These are phyloP conservation scores for Puccinia novopanici DNA, from an alignment of 1,284 basidiomycete genomes.

Conservation along the genomic window DNA sequence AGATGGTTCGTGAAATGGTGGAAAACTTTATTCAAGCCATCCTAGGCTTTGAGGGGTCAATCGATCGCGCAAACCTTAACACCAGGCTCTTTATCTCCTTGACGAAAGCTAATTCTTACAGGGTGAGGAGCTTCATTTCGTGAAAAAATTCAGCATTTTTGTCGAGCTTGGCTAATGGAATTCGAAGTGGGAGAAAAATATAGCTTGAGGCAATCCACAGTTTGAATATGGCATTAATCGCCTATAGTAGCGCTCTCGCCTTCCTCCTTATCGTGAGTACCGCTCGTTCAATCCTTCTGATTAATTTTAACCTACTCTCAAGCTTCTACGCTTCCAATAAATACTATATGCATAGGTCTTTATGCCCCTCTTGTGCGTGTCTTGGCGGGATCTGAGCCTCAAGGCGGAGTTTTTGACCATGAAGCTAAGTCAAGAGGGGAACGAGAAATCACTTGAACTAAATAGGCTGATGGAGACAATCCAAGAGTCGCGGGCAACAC, in stretches of 20 bases:
- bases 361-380: constrained; percentile 21
- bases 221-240: constrained; percentile 10
- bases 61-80: background rate
- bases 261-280: constrained; percentile 16
- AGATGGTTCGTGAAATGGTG: background rate
- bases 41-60: background rate
- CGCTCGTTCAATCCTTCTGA: background rate
- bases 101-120: background rate
- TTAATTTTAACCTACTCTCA: background rate
- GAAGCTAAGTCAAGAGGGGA: background rate
- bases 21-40: background rate
- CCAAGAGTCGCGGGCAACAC: constrained; percentile 23
- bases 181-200: background rate
- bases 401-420: constrained; percentile 11
- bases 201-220: constrained; percentile 2
- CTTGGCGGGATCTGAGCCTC: constrained; percentile 19
- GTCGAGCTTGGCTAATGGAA: background rate
- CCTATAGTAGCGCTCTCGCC: background rate
- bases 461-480: background rate
- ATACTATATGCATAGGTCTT: background rate
- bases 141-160: background rate
- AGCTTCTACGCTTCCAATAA: background rate
- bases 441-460: constrained; percentile 4
- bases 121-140: background rate
- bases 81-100: background rate